Percentiles rank a stretch among this genome's conserved stretches.
phyloP scores from a whole-genome alignment of 1,284 basidiomycete species.

The Irpex sp. region DNA sequence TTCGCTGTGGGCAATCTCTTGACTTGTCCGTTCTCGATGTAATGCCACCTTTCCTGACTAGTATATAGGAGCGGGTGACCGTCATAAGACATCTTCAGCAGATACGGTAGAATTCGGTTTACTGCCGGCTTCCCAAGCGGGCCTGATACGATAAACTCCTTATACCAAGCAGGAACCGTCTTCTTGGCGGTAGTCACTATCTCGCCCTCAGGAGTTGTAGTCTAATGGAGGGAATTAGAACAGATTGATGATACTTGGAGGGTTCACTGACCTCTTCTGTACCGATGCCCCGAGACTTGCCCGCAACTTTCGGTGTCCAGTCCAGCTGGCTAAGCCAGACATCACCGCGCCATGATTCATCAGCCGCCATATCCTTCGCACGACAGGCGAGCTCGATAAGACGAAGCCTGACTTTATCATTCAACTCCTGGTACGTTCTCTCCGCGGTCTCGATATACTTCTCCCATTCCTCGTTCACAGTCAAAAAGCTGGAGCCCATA shows the following conservation, averaged over 20 bases:
- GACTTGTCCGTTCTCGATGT: slow-evolving; percentile 34
- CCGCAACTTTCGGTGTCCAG: slow-evolving; percentile 87
- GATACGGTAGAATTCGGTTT: slow-evolving; percentile 70
- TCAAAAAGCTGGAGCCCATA: slow-evolving; percentile 91
- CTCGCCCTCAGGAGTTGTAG: neutral
- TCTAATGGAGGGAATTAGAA: neutral
- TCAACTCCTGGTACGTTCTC: slow-evolving; percentile 71
- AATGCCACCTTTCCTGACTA: slow-evolving; percentile 67
- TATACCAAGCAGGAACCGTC: slow-evolving; percentile 71
- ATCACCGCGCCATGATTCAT: slow-evolving; percentile 66
- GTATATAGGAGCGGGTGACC: slow-evolving; percentile 66
- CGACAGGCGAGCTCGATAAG: slow-evolving; percentile 69
- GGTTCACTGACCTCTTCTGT: slow-evolving; percentile 21
- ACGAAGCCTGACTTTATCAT: slow-evolving; percentile 68
- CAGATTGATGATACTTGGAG: neutral
- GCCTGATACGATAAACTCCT: slow-evolving; percentile 45
- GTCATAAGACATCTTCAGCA: slow-evolving; percentile 77
- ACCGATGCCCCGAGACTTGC: slow-evolving; percentile 61
- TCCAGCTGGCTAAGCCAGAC: slow-evolving; percentile 92
- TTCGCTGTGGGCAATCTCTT: slow-evolving; percentile 34
- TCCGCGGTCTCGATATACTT: slow-evolving; percentile 81
- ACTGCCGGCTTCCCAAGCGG: slow-evolving; percentile 52
- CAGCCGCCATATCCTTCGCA: slow-evolving; percentile 46
- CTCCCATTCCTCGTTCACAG: slow-evolving; percentile 90
- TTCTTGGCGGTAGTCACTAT: neutral